Percentiles rank a stretch among this genome's conserved stretches.
These are phyloP conservation scores for Penicillium parvum DNA, from an alignment of 495 filamentous ascomycete species.

Conservation along the genomic window DNA sequence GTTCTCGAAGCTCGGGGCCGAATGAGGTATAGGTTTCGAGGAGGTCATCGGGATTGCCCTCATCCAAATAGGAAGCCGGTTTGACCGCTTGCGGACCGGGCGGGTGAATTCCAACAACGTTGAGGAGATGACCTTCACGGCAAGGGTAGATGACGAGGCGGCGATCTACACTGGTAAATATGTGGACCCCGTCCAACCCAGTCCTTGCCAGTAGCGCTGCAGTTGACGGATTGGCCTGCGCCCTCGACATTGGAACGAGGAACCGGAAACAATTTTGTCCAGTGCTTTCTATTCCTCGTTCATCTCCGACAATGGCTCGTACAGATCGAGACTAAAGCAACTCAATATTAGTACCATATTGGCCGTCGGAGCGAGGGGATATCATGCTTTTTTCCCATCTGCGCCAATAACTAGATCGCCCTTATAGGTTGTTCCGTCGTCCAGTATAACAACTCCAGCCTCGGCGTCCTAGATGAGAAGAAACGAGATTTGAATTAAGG, in stretches of 20 bases:
- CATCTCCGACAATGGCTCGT: conserved; percentile 7
- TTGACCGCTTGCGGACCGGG: background rate
- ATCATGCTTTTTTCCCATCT: conserved; percentile 43
- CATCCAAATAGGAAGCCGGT: conserved; percentile 9
- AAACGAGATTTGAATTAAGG: background rate
- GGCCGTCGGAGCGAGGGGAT: too few species aligned
- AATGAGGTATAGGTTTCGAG: conserved; percentile 21
- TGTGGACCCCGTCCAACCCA: conserved; percentile 25
- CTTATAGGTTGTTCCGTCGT: conserved; percentile 19
- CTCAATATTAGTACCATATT: background rate
- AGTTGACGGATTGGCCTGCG: conserved; percentile 31
- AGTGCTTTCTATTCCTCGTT: conserved; percentile 5
- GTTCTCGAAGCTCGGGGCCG: conserved; percentile 12
- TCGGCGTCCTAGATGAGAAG: conserved; percentile 26
- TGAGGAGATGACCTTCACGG: conserved; percentile 37
- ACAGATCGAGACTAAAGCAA: conserved; percentile 18
- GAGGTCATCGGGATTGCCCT: conserved; percentile 13
- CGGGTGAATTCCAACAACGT: conserved; percentile 41
- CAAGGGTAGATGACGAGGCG: conserved; percentile 45
- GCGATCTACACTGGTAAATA: conserved; percentile 20
- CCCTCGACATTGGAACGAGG: conserved; percentile 35
- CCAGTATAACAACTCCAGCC: conserved; percentile 31
- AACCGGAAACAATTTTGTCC: conserved; percentile 46
- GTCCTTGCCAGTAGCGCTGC: conserved; percentile 20
- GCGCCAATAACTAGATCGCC: conserved; percentile 48